Evolutionary conservation across 768 basidiomycete genomes (phyloP), one percentile per base, ranked within the genome.

Genomic region (Xerocomus brunneocitrinus): DNA sequence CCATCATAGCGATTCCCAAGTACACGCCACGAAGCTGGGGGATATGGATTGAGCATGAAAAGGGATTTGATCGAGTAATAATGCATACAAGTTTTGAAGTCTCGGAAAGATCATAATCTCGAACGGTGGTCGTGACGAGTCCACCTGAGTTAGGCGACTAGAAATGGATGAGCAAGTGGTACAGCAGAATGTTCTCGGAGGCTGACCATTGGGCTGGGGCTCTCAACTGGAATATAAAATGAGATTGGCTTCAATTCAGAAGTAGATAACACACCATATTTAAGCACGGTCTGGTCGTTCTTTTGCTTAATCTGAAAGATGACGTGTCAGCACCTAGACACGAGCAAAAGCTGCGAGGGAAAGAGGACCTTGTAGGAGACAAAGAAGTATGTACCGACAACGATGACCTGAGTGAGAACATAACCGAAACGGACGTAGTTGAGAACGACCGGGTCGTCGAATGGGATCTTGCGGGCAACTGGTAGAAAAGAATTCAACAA

Each of bases 251-350:
- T n/a, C 8, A 24, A 51, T 16, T 35, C 16, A 6, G 38, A n/a
- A 54, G 40, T 40, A 27, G 47, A 43, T 6, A 19, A 79, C 81
- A 50, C 40, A 87, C 90, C 90, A 73, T 95, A 99, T 81, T 97
- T 99, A 63, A 99, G 77, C 27, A 95, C 91, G 2, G 92, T 92
- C 70, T 87, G 82, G 74, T 99, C 95, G 64, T 98, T 98, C 83
- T 94, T 95, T 64, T 80, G 73, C 79, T 91, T 95, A 72, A 98
- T 84, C 91, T 97, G 58, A 22, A 47, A 43, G 57, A 19, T 44
- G 55, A 55, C 59, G 53, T 65, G 64, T 54, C 53, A 36, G 46
- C 2, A 62, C 52, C 30, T 46, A 30, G n/a, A 14, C 28, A 25
- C 7, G 19, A 19, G 3, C 8, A 8, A 39, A 8, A 2, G 27